phyloP scores from a whole-genome alignment of 768 basidiomycete genomes.

The Russula lepida region DNA sequence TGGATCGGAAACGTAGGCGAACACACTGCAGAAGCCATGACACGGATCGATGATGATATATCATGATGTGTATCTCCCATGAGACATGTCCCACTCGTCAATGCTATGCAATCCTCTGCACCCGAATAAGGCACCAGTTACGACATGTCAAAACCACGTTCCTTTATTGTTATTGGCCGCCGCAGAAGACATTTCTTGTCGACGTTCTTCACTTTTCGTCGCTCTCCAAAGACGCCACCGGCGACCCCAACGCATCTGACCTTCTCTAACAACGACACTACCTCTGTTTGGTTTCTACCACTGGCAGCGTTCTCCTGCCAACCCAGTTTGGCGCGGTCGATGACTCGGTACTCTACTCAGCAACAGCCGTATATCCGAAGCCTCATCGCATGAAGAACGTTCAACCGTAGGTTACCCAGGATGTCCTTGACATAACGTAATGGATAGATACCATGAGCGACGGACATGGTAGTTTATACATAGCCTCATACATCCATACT shows the following conservation, averaged over 20 bases:
- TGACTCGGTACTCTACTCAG: background rate
- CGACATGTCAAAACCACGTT: background rate
- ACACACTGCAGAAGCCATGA: background rate
- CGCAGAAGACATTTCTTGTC: background rate
- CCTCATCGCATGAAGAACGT: background rate
- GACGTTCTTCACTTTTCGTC: background rate
- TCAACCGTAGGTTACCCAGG: background rate
- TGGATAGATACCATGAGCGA: background rate
- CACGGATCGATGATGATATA: slow-evolving; percentile 3
- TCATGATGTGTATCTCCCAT: background rate
- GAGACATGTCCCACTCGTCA: background rate
- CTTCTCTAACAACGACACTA: background rate
- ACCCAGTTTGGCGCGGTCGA: background rate
- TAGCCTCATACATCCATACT: background rate
- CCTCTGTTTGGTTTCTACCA: background rate
- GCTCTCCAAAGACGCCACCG: no score
- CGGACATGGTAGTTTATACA: background rate
- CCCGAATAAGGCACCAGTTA: background rate
- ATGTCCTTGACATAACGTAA: background rate
- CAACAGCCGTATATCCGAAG: background rate
- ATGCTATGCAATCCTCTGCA: background rate
- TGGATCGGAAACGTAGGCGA: slow-evolving; percentile 3
- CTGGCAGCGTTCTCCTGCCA: background rate
- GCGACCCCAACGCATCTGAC: background rate
- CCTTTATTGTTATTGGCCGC: background rate